Evolutionary conservation across 129 eudicot genomes (phyloP), one percentile per base, ranked within the genome.

Genomic region (Scalesia atractyloides): DNA sequence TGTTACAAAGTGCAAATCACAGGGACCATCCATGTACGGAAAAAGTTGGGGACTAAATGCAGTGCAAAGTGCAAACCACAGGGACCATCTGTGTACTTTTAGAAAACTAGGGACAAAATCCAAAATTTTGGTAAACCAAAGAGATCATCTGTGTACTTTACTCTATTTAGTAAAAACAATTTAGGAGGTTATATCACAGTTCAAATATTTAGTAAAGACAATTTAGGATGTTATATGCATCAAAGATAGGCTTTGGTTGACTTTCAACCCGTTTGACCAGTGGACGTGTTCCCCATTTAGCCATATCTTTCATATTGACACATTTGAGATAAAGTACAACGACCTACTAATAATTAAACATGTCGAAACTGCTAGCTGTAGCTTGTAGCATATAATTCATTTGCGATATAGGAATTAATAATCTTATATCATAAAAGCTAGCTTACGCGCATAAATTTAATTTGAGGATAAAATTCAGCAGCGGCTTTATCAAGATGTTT

Each of bases 401-500:
- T 26, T 30, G 46, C 24, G 15, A 48, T 26, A 14, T 68, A 48
- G 17, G 4, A 66, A 47, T 68, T 22, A 1, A 54, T 9, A n/a
- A 17, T 46, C 57, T 54, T 33, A 34, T 48, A 53, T 39, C 33
- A 19, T 56, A 41, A 68, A 73, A 18, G 26, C 67, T 8, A 79
- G 81, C 98, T 85, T 85, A 87, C 96, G 26, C 98, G 94, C 96
- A 92, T 81, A 79, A 92, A 87, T 72, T 87, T 92, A 17, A 92
- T 85, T 76, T 85, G 82, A 7, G 96, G 98, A 81, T 87, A 73
- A 75, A 84, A 89, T 63, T 92, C 80, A 10, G 83, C 96, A 5
- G 98, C 96, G 82, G 98, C 85, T 82, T 82, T 85, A 74, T 92
- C 98, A 56, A 92, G 92, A 86, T 89, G 95, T 75, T 80, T 87